Evolutionary conservation across 176 grass and related monocot genomes (phyloP).

Genomic region (Alopecurus myosuroides): DNA sequence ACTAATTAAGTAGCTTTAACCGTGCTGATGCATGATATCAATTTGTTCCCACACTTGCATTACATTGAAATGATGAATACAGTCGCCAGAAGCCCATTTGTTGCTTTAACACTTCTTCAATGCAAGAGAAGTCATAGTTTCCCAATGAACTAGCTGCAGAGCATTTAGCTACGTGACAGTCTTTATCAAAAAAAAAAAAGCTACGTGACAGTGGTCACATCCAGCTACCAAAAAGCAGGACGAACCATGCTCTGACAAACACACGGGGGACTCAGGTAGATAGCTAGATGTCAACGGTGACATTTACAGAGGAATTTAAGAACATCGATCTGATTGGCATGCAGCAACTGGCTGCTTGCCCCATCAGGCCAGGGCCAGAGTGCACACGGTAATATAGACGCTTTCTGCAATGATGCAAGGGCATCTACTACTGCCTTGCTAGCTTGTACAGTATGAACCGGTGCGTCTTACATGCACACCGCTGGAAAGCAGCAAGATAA

Average conservation of each 20-base stretch:
- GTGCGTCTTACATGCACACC: not conserved
- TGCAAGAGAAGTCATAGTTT: not conserved
- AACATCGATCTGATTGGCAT: not conserved
- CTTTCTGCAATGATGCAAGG: slow-evolving; percentile 2
- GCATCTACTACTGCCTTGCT: not conserved
- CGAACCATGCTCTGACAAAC: not conserved
- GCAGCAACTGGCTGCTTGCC: not conserved
- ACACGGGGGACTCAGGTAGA: not conserved
- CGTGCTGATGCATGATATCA: not conserved
- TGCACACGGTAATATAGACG: not conserved
- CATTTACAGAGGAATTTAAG: slow-evolving; percentile 10
- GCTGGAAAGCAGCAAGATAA: not conserved
- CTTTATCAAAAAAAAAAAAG: no score
- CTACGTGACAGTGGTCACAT: not conserved
- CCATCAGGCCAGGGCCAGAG: not conserved
- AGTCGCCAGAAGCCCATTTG: not conserved
- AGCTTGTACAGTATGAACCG: not conserved
- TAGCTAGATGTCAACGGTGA: slow-evolving; percentile 15
- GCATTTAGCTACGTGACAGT: slow-evolving; percentile 4
- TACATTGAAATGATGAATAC: not conserved
- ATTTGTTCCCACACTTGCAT: slow-evolving; percentile 18
- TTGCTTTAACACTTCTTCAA: slow-evolving; percentile 1
- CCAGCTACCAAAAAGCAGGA: not conserved
- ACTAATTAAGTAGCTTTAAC: not conserved
- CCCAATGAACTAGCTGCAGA: not conserved